These are phyloP conservation scores for Ogataea glucozyma DNA, from an alignment of 805 yeast species.

Conservation along the genomic window DNA sequence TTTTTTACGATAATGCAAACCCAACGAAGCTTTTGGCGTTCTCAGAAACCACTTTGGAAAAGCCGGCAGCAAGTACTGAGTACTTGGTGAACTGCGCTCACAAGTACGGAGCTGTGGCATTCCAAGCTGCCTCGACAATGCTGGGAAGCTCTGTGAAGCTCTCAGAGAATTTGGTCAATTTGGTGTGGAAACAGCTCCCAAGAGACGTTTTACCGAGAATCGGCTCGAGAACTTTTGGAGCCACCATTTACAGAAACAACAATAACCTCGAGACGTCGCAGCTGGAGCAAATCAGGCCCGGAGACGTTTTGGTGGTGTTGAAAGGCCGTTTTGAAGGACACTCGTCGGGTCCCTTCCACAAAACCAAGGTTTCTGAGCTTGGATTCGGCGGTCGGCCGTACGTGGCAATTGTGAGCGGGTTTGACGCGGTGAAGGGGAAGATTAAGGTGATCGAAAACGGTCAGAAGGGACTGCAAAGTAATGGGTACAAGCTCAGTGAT, in stretches of 20 bases:
- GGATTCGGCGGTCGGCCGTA: slow-evolving; percentile 58
- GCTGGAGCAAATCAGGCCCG: slow-evolving; percentile 68
- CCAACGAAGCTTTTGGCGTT: slow-evolving; percentile 51
- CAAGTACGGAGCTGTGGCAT: slow-evolving; percentile 52
- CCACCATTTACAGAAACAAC: slow-evolving; percentile 60
- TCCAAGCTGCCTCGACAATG: slow-evolving; percentile 43
- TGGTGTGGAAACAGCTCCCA: slow-evolving; percentile 40
- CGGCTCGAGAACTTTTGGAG: slow-evolving; percentile 73
- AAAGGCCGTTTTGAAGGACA: slow-evolving; percentile 74
- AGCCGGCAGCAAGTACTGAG: slow-evolving; percentile 48
- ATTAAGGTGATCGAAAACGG: slow-evolving; percentile 65
- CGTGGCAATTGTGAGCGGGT: slow-evolving; percentile 65
- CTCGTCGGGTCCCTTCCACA: slow-evolving; percentile 40
- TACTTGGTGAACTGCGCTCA: slow-evolving; percentile 50
- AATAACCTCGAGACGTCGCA: slow-evolving; percentile 51
- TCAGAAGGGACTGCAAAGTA: slow-evolving; percentile 53
- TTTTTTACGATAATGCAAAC: slow-evolving; percentile 53
- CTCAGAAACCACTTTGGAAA: slow-evolving; percentile 34
- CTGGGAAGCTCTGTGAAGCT: slow-evolving; percentile 36
- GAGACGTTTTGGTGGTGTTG: slow-evolving; percentile 79
- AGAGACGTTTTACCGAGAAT: slow-evolving; percentile 42
- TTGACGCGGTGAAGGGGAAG: slow-evolving; percentile 71
- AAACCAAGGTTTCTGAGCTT: slow-evolving; percentile 42
- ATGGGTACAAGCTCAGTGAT: slow-evolving; percentile 67
- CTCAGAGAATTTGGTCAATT: slow-evolving; percentile 36